These are phyloP conservation scores for Rhipidocladum racemiflorum DNA, from an alignment of 176 grass and related monocot species.

Conservation along the genomic window DNA sequence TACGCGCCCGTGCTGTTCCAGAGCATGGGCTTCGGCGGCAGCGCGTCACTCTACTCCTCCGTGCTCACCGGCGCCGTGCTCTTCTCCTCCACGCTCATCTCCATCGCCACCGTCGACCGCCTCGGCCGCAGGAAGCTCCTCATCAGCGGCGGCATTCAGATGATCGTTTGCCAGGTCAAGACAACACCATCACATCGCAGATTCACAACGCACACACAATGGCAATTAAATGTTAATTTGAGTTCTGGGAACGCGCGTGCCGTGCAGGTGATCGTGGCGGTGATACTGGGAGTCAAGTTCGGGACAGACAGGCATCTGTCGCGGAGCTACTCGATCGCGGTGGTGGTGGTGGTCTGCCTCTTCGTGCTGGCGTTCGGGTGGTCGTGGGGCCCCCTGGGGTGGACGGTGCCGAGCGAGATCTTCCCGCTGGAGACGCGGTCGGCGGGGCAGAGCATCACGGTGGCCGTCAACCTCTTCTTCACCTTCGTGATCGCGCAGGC, in stretches of 20 bases:
- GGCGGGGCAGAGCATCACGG: slow-evolving; percentile 93
- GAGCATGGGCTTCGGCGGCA: slow-evolving; percentile 83
- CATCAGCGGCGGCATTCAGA: slow-evolving; percentile 83
- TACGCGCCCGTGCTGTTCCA: slow-evolving; percentile 96
- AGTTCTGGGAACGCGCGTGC: not conserved
- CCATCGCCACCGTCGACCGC: slow-evolving; percentile 48
- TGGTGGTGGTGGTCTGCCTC: slow-evolving; percentile 84
- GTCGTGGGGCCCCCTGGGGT: slow-evolving; percentile 91
- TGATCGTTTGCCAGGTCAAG: slow-evolving; percentile 67
- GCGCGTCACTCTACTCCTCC: slow-evolving; percentile 76
- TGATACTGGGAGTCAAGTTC: slow-evolving; percentile 72
- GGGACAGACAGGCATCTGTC: slow-evolving; percentile 64
- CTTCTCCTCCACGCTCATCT: slow-evolving; percentile 52
- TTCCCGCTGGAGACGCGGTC: slow-evolving; percentile 88
- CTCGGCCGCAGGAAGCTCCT: slow-evolving; percentile 44
- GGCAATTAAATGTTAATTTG: not conserved
- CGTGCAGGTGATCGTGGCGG: slow-evolving; percentile 69
- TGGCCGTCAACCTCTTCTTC: slow-evolving; percentile 77
- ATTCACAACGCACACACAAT: not conserved
- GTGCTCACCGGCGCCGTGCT: slow-evolving; percentile 87
- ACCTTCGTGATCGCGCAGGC: slow-evolving; percentile 77
- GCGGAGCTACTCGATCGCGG: slow-evolving; percentile 56
- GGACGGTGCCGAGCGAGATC: slow-evolving; percentile 93
- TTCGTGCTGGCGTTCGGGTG: slow-evolving; percentile 87
- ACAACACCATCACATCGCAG: not conserved